phyloP scores from a whole-genome alignment of 2,329 filamentous ascomycete genomes.

The Xylaria sp. region DNA sequence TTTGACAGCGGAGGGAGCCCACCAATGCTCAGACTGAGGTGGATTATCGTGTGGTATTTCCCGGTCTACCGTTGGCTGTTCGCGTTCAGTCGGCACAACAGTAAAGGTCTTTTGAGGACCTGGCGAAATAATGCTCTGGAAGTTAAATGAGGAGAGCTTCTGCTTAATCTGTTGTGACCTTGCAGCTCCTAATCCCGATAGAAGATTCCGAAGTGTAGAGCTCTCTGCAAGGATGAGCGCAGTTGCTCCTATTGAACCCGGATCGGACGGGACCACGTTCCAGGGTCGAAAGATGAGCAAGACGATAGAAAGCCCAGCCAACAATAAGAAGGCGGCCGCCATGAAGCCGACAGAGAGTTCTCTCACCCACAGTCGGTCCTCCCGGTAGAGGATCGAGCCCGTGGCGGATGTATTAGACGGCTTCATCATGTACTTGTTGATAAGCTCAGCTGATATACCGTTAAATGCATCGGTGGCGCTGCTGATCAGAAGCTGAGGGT shows the following conservation, averaged over 20 bases:
- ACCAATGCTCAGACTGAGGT: constrained; percentile 26
- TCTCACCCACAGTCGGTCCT: constrained; percentile 32
- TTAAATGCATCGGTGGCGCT: constrained; percentile 32
- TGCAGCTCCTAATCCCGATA: constrained; percentile 26
- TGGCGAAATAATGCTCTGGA: constrained; percentile 23
- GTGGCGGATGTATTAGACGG: constrained; percentile 18
- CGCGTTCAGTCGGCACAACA: constrained; percentile 16
- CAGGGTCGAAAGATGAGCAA: constrained; percentile 26
- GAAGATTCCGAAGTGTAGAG: constrained; percentile 18
- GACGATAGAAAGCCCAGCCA: constrained; percentile 19
- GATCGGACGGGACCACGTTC: constrained; percentile 33
- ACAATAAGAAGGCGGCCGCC: constrained; percentile 21
- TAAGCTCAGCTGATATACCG: constrained; percentile 30
- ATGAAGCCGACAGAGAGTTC: constrained; percentile 33
- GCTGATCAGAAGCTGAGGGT: constrained; percentile 18
- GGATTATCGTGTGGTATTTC: background rate
- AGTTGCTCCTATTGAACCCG: constrained; percentile 33
- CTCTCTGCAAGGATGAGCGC: constrained; percentile 33
- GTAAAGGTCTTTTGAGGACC: constrained; percentile 23
- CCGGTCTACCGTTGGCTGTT: background rate
- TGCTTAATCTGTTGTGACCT: constrained; percentile 18
- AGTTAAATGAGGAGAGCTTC: constrained; percentile 24
- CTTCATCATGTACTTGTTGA: constrained; percentile 33
- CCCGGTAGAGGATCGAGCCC: constrained; percentile 21
- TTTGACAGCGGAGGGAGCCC: constrained; percentile 25